A percentile compares a stretch with the other conserved stretches of the same genome.
phyloP scores from a whole-genome alignment of 805 yeast species.

The Maudiozyma serrabonitensis region DNA sequence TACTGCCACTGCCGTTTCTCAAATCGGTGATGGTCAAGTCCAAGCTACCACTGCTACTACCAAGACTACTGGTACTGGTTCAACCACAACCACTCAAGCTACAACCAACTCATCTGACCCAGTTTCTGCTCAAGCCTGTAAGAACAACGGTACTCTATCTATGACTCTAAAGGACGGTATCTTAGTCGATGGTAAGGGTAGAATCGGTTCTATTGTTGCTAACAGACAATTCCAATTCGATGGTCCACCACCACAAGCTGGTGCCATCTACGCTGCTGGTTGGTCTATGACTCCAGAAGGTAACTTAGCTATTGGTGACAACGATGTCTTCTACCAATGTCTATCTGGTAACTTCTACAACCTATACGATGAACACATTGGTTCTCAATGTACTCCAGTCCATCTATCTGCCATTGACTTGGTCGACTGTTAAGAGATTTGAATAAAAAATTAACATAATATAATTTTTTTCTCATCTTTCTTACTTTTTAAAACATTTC shows the following conservation, averaged over 20 bases:
- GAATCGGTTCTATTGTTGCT: constrained; percentile 73
- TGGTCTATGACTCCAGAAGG: constrained; percentile 49
- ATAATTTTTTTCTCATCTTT: neutral
- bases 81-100: constrained; percentile 14
- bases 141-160: constrained; percentile 41
- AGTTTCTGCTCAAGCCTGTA: constrained; percentile 35
- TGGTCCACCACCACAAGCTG: constrained; percentile 82
- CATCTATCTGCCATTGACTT: constrained; percentile 42
- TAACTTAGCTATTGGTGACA: constrained; percentile 54
- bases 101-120: constrained; percentile 18
- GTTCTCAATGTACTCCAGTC: constrained; percentile 47
- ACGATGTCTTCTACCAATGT: constrained; percentile 61
- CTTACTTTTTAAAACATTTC: neutral
- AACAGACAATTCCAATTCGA: constrained; percentile 82
- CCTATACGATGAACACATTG: constrained; percentile 54
- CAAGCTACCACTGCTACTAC: constrained; percentile 5
- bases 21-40: neutral
- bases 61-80: constrained; percentile 14
- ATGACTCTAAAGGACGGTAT: constrained; percentile 43
- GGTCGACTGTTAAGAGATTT: constrained; percentile 24
- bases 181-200: constrained; percentile 51
- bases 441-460: neutral
- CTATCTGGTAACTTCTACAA: constrained; percentile 69
- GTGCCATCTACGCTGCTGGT: constrained; percentile 62
- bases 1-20: constrained; percentile 17